Conservation (phyloP, 257 asterid species). For the Striga asiatica region DNA sequence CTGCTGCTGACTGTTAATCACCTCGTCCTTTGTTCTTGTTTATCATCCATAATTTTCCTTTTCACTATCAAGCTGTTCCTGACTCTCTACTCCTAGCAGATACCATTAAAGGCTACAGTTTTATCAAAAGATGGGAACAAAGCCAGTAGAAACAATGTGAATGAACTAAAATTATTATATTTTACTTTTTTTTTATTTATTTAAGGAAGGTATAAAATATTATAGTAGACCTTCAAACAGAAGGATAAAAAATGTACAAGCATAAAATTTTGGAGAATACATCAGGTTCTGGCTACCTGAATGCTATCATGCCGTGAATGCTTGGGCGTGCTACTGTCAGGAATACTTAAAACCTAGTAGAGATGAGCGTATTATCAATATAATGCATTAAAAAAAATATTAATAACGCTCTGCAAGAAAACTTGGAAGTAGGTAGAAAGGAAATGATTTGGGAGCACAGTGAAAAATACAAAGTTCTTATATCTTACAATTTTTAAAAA, state of each 20-base stretch:
- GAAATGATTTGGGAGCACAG: not conserved
- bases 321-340: constrained; percentile 62
- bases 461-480: constrained; percentile 3
- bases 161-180: not conserved
- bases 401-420: not conserved
- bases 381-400: not conserved
- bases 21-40: too few species aligned
- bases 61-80: too few species aligned
- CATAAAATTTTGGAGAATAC: constrained; percentile 4
- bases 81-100: too few species aligned
- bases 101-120: not conserved
- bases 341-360: constrained; percentile 69
- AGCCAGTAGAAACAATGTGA: not conserved
- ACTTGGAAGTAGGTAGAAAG: constrained; percentile 8
- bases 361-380: constrained; percentile 1
- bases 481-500: not conserved
- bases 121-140: not conserved
- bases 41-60: too few species aligned
- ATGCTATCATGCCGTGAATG: constrained; percentile 49
- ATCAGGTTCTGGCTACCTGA: constrained; percentile 45
- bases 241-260: not conserved
- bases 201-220: too few species aligned
- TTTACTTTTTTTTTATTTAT: too few species aligned
- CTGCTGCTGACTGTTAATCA: too few species aligned
- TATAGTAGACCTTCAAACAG: too few species aligned